phyloP scores from a whole-genome alignment of 2,329 filamentous ascomycete genomes.

The Sarocladiaceae sp. region DNA sequence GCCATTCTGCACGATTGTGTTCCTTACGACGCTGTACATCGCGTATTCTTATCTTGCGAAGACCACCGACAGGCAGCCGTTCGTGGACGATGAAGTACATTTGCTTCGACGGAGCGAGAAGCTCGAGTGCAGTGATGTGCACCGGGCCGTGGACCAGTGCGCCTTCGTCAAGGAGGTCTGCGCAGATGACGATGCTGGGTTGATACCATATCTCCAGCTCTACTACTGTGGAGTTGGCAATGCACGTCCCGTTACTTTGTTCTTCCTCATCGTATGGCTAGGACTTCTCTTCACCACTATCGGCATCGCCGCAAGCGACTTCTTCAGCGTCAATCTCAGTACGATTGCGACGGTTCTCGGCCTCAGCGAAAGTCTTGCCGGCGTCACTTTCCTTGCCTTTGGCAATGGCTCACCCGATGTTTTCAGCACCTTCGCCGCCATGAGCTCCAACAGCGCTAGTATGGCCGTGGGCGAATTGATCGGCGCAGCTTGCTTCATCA shows the following conservation, averaged over 20 bases:
- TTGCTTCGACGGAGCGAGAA: constrained; percentile 20
- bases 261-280: constrained; percentile 76
- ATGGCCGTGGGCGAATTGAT: constrained; percentile 94
- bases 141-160: constrained; percentile 75
- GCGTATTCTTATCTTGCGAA: constrained; percentile 38
- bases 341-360: constrained; percentile 87
- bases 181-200: constrained; percentile 81
- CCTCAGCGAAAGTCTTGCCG: constrained; percentile 92
- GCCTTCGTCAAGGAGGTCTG: constrained; percentile 81
- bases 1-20: constrained; percentile 44
- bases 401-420: constrained; percentile 98
- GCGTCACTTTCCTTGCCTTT: constrained; percentile 94
- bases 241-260: constrained; percentile 73
- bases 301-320: constrained; percentile 95
- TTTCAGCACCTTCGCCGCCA: constrained; percentile 97
- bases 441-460: constrained; percentile 95
- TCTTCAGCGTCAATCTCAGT: constrained; percentile 94
- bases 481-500: constrained; percentile 93
- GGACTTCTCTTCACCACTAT: constrained; percentile 92
- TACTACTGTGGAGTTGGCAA: constrained; percentile 80
- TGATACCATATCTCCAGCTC: constrained; percentile 81
- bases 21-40: constrained; percentile 42
- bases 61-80: constrained; percentile 13
- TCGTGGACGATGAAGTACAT: constrained; percentile 13
- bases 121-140: constrained; percentile 67